Percentiles rank a stretch among this genome's conserved stretches.
Conservation (phyloP, 179 eudicot genomes). For the Gypsophila paniculata region DNA sequence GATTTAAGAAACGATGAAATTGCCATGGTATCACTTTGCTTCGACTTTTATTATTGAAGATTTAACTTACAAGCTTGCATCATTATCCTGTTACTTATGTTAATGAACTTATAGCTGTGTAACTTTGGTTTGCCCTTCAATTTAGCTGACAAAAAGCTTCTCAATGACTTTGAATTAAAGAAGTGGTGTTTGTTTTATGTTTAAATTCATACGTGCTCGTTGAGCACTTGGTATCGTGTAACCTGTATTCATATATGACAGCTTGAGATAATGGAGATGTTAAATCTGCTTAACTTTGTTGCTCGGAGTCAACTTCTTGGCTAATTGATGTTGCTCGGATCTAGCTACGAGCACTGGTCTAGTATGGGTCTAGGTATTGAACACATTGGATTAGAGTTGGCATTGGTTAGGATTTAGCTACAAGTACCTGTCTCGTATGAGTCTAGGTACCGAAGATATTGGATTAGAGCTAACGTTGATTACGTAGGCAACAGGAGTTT, state of each 20-base stretch:
- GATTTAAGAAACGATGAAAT: constrained; percentile 67
- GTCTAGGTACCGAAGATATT: no score
- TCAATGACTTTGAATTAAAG: not conserved
- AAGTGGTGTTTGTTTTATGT: not conserved
- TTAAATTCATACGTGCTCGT: not conserved
- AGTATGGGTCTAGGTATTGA: not conserved
- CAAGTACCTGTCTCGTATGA: no score
- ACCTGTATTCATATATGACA: not conserved
- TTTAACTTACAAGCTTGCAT: constrained; percentile 10
- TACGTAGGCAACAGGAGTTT: no score
- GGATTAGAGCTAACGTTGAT: no score
- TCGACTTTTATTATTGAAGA: not conserved
- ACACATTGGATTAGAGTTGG: no score
- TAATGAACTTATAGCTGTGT: not conserved
- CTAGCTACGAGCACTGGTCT: not conserved
- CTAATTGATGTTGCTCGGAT: not conserved
- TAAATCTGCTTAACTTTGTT: not conserved
- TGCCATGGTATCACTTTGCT: not conserved
- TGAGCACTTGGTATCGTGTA: not conserved
- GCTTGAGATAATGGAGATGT: not conserved
- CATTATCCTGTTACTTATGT: constrained; percentile 7
- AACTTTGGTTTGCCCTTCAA: constrained; percentile 23
- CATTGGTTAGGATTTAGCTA: no score
- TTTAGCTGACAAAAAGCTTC: constrained; percentile 22
- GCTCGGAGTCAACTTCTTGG: no score